Evolutionary conservation across 176 grass and related monocot genomes (phyloP).

Genomic region (Aechmea fasciata): DNA sequence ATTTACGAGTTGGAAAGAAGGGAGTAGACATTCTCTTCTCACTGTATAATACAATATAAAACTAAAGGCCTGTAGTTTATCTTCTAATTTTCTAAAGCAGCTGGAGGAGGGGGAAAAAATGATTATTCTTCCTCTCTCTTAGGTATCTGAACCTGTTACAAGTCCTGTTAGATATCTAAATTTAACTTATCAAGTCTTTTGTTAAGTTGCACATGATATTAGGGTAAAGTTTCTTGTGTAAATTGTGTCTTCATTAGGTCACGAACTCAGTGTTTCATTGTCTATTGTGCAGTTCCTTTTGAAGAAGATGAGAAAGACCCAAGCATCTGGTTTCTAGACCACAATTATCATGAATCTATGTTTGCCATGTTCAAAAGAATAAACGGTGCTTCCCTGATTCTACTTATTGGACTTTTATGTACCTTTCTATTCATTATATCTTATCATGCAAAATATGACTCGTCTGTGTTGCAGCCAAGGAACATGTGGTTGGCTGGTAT

Average conservation of each 20-base stretch:
- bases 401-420: background rate
- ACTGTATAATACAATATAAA: no score
- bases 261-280: background rate
- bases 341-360: constrained; percentile 96
- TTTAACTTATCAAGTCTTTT: no score
- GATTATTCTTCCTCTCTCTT: no score
- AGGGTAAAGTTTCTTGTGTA: no score
- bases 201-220: no score
- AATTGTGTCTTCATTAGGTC: background rate
- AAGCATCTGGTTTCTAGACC: constrained; percentile 96
- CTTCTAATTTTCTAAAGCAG: no score
- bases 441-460: background rate
- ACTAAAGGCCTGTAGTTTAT: no score
- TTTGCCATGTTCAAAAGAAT: constrained; percentile 99
- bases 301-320: constrained; percentile 95
- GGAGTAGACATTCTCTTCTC: no score
- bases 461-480: constrained; percentile 53
- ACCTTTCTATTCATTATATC: background rate
- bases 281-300: constrained; percentile 59
- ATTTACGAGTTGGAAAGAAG: no score
- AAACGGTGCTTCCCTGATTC: constrained; percentile 42
- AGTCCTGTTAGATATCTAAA: no score
- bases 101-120: no score
- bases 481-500: constrained; percentile 99
- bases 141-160: no score